Evolutionary conservation across 75 land plant species (phyloP).

Genomic region (Cupressus sempervirens): DNA sequence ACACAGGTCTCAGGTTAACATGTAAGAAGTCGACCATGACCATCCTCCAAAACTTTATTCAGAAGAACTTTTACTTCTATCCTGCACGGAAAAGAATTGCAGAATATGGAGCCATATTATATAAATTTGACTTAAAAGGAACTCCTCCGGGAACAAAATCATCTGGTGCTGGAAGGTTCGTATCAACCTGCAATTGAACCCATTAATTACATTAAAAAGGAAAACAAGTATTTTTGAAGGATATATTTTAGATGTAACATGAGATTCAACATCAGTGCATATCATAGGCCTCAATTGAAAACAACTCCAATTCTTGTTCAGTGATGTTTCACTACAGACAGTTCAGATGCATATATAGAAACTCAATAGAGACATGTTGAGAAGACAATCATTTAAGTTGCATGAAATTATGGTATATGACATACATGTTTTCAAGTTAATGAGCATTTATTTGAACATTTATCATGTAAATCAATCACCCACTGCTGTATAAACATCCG

Average conservation of each 20-base stretch:
- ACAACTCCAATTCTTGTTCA: not conserved
- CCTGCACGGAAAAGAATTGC: constrained; percentile 68
- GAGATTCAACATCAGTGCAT: not conserved
- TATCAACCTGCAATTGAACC: constrained; percentile 64
- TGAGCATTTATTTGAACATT: not conserved
- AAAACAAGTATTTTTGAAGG: not conserved
- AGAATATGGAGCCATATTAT: constrained; percentile 77
- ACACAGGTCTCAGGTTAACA: not conserved
- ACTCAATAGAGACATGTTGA: not conserved
- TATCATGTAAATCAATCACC: not conserved
- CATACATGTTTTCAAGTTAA: not conserved
- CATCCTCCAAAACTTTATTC: not conserved
- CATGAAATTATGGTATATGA: not conserved
- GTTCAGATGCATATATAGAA: not conserved
- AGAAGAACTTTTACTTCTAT: not conserved
- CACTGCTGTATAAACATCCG: not conserved
- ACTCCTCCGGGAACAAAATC: constrained; percentile 68
- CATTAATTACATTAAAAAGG: constrained; percentile 6
- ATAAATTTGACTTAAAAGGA: constrained; percentile 27
- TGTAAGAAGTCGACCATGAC: not conserved
- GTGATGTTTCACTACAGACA: not conserved
- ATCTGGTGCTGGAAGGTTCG: constrained; percentile 69
- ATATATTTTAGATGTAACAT: not conserved
- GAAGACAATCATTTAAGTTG: not conserved
- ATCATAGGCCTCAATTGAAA: not conserved